Evolutionary conservation across 148 eudicot species (phyloP).

Genomic region (Hydrangea macrophylla): DNA sequence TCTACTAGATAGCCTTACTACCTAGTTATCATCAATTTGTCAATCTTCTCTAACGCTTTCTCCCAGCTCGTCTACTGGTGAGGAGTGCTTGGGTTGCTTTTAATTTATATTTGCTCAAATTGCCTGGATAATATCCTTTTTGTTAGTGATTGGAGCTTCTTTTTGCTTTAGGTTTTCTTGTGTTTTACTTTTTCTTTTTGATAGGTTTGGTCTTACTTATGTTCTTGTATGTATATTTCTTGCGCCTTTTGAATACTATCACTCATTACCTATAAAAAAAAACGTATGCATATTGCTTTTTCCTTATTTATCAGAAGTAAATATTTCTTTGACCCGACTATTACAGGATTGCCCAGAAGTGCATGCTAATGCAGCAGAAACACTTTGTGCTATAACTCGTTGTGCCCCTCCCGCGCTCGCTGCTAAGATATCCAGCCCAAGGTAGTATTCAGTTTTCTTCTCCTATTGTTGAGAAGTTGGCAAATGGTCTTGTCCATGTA

Average conservation of each 20-base stretch:
- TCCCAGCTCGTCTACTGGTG: neutral
- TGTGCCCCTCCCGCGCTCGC: constrained; percentile 85
- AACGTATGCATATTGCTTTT: neutral
- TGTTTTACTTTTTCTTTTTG: too few species aligned
- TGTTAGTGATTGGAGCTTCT: too few species aligned
- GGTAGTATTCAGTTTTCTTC: constrained; percentile 39
- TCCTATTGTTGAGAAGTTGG: neutral
- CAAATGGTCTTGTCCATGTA: neutral
- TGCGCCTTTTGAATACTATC: too few species aligned
- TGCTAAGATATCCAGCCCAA: constrained; percentile 79
- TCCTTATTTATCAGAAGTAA: neutral
- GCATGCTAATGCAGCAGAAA: constrained; percentile 96
- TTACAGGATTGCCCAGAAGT: constrained; percentile 94
- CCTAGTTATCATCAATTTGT: neutral
- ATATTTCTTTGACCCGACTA: neutral
- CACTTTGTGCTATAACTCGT: constrained; percentile 79
- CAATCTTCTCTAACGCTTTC: neutral
- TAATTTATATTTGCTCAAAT: neutral
- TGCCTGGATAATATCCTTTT: too few species aligned
- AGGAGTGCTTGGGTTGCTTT: neutral
- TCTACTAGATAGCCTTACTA: neutral
- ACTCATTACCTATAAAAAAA: too few species aligned
- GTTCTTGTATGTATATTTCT: too few species aligned
- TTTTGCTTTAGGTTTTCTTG: too few species aligned
- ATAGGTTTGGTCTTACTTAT: too few species aligned